These are phyloP conservation scores for Decorospora gaudefroyi DNA, from an alignment of 2,329 filamentous ascomycete species.

Conservation along the genomic window DNA sequence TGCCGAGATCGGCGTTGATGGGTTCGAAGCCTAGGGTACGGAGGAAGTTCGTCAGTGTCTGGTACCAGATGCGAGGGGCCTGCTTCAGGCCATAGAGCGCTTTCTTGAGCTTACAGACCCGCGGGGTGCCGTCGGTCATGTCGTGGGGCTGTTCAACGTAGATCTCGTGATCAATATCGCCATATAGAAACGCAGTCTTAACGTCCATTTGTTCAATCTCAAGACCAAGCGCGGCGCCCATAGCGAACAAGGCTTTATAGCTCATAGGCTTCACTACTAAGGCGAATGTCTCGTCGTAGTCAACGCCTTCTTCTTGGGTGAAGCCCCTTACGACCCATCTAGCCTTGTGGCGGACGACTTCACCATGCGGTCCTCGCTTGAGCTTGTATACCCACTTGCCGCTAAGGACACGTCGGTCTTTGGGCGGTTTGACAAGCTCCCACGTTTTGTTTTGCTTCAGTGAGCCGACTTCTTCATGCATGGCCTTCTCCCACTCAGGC, in stretches of 20 bases:
- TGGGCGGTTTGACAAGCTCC: no score
- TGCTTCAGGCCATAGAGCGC: constrained; percentile 41
- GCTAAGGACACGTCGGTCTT: no score
- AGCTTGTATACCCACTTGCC: constrained; percentile 30
- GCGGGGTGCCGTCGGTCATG: constrained; percentile 1
- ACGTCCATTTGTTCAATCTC: constrained; percentile 42
- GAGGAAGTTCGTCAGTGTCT: constrained; percentile 23
- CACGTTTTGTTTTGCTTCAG: background rate
- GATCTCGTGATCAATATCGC: constrained; percentile 30
- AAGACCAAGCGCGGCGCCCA: constrained; percentile 19
- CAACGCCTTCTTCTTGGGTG: constrained; percentile 27
- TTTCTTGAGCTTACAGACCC: constrained; percentile 28
- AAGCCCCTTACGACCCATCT: constrained; percentile 36
- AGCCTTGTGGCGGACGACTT: constrained; percentile 30
- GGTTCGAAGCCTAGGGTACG: constrained; percentile 16
- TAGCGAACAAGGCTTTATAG: constrained; percentile 33
- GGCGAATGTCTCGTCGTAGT: constrained; percentile 39
- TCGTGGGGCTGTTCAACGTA: constrained; percentile 31
- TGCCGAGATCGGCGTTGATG: constrained; percentile 18
- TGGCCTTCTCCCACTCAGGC: constrained; percentile 19
- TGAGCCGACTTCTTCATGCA: constrained; percentile 4
- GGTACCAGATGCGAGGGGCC: constrained; percentile 32
- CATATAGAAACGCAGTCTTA: constrained; percentile 42
- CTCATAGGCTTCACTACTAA: constrained; percentile 29
- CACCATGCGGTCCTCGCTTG: constrained; percentile 23